Base-by-base conservation (phyloP, 2,329 filamentous ascomycete species). In the Ophiostoma sp. region DNA sequence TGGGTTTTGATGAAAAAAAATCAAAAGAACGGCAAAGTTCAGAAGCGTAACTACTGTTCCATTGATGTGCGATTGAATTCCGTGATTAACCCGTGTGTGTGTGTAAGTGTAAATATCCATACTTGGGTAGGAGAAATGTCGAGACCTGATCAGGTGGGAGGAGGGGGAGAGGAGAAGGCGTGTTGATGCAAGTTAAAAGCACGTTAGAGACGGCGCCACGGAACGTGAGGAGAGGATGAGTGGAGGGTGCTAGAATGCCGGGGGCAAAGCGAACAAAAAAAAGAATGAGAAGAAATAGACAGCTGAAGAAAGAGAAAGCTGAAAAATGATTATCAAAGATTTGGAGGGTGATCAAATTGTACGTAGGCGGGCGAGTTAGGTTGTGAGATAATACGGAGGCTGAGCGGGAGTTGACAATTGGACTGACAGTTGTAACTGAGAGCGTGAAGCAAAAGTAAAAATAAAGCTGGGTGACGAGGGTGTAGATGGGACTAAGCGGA, bases 191-290 rank as follows among this genome's bases (percentile, higher is more conserved):
- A 42, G 59, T 42, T 42, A 33, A 15, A 42, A 72, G 74, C 66
- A 72, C 72, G 69, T 68, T 70, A 55, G 68, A 57, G 48, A 70
- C 69, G 61, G 69, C 59, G 33, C 59, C 19, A 55, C 71, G 69
- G 68, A 69, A 73, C 39, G 64, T 28, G 33, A 55, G 39, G 22
- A 45, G 45, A 31, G 15, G 33, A 52, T 9, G 61, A 36, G 12
- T 31, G 33, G 12, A 22, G 59, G 33, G 17, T 63, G 59, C n/a
- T 64, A 42, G 33, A 73, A 33, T 69, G 36, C 68, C n/a, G 31
- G 66, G 31, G 52, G 22, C 3, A 42, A 66, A 28, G 12, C 33
- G 8, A 28, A 5, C 2, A 70, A 28, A 57, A 42, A 2, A 12
- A 31, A 33, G 36, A 12, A 55, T 3, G 45, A 69, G 25, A n/a